These are phyloP conservation scores for Sporisorium reilianum DNA, from an alignment of 1,284 basidiomycete genomes.

Conservation along the genomic window DNA sequence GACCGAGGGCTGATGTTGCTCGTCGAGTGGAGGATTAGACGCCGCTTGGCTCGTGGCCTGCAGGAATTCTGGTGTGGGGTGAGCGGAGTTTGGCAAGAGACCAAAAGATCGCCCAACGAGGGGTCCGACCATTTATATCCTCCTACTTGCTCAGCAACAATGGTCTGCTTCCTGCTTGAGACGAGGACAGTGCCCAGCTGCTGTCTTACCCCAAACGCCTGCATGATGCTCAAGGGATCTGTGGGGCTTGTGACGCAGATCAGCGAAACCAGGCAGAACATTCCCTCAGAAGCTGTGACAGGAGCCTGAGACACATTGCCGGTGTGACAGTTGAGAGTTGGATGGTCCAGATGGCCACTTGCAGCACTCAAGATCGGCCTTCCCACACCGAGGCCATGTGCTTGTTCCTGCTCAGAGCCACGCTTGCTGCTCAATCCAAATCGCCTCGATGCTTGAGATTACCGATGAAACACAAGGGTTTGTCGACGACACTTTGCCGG, in stretches of 20 bases:
- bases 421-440: neutral
- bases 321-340: neutral
- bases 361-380: neutral
- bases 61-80: constrained; percentile 20
- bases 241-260: neutral
- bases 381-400: neutral
- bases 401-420: neutral
- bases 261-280: neutral
- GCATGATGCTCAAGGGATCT: neutral
- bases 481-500: constrained; percentile 10
- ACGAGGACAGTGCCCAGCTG: neutral
- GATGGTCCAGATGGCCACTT: neutral
- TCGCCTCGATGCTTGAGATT: constrained; percentile 23
- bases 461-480: constrained; percentile 9
- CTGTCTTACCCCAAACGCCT: neutral
- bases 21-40: constrained; percentile 14
- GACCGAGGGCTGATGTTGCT: neutral
- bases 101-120: neutral
- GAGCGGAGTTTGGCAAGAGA: constrained; percentile 18
- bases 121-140: constrained; percentile 19
- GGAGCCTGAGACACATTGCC: constrained; percentile 12
- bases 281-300: neutral
- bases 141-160: neutral
- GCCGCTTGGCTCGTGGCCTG: neutral
- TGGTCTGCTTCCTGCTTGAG: neutral